phyloP scores from a whole-genome alignment of 2,329 filamentous ascomycete genomes.

The Macroventuria anomochaeta region DNA sequence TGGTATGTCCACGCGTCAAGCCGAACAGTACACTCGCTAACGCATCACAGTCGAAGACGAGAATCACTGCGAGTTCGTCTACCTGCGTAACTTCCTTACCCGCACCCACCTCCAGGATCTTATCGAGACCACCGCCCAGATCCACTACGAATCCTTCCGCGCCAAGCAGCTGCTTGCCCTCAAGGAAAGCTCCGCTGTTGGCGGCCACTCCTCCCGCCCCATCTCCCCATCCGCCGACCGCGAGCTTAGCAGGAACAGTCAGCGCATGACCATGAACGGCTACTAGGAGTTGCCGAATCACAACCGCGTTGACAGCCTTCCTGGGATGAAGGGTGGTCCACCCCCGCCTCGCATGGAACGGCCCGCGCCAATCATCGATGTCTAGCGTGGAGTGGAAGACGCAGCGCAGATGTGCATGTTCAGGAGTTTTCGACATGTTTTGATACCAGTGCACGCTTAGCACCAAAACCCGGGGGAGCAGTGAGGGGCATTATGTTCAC shows the following conservation, averaged over 20 bases:
- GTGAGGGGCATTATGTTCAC: constrained; percentile 34
- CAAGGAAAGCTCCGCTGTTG: constrained; percentile 95
- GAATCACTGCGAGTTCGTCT: constrained; percentile 99
- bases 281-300: constrained; percentile 67
- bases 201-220: constrained; percentile 79
- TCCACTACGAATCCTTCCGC: constrained; percentile 99
- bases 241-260: constrained; percentile 94
- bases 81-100: constrained; percentile 97
- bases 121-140: constrained; percentile 98
- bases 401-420: constrained; percentile 11
- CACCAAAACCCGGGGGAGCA: constrained; percentile 32
- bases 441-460: constrained; percentile 50
- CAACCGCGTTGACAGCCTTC: constrained; percentile 40
- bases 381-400: constrained; percentile 17
- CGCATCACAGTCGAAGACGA: constrained; percentile 80
- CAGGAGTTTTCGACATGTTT: constrained; percentile 33
- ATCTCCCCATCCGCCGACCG: constrained; percentile 95
- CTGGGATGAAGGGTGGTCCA: constrained; percentile 31
- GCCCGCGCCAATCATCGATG: constrained; percentile 34
- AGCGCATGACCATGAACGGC: constrained; percentile 98
- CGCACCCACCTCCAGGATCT: constrained; percentile 98
- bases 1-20: constrained; percentile 34
- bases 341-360: constrained; percentile 33
- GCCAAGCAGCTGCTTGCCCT: constrained; percentile 97
- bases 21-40: constrained; percentile 17